Percentiles rank a stretch among this genome's conserved stretches.
Evolutionary conservation across 768 basidiomycete genomes (phyloP).

Genomic region (Mycena rebaudengoi): DNA sequence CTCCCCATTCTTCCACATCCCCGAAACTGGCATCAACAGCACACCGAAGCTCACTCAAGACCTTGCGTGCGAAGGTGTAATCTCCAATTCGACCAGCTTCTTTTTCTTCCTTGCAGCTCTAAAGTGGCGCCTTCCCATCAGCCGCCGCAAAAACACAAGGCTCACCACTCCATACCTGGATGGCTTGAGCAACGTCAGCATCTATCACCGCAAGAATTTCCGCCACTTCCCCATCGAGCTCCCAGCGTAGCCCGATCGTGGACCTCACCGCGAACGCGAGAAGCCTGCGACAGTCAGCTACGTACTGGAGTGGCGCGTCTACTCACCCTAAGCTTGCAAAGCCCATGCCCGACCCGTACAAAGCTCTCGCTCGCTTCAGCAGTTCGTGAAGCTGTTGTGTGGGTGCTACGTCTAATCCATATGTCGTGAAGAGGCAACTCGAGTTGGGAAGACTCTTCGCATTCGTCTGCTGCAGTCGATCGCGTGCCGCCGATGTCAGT

Average conservation of each 20-base stretch:
- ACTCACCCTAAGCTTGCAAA: constrained; percentile 25
- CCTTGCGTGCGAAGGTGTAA: background rate
- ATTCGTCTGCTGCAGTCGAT: constrained; percentile 21
- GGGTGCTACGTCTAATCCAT: background rate
- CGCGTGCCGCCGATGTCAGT: constrained; percentile 23
- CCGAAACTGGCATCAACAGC: background rate
- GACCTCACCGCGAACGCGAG: constrained; percentile 15
- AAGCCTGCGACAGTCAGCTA: background rate
- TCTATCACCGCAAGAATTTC: constrained; percentile 25
- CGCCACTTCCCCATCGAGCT: constrained; percentile 12
- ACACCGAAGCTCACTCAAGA: background rate
- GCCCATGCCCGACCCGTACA: constrained; percentile 30
- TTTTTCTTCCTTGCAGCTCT: constrained; percentile 29
- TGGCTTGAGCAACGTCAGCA: constrained; percentile 26
- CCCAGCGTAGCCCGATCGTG: constrained; percentile 23
- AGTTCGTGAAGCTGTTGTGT: constrained; percentile 22
- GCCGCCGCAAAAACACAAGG: constrained; percentile 11
- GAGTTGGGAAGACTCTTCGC: background rate
- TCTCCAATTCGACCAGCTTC: constrained; percentile 22
- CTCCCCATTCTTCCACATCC: background rate
- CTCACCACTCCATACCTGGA: constrained; percentile 20
- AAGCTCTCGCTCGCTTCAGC: constrained; percentile 21
- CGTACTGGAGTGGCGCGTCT: background rate
- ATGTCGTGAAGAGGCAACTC: constrained; percentile 12
- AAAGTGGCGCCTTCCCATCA: background rate